Base-by-base conservation (phyloP, 1,284 basidiomycete species). In the Stygiomarasmius scandens region DNA sequence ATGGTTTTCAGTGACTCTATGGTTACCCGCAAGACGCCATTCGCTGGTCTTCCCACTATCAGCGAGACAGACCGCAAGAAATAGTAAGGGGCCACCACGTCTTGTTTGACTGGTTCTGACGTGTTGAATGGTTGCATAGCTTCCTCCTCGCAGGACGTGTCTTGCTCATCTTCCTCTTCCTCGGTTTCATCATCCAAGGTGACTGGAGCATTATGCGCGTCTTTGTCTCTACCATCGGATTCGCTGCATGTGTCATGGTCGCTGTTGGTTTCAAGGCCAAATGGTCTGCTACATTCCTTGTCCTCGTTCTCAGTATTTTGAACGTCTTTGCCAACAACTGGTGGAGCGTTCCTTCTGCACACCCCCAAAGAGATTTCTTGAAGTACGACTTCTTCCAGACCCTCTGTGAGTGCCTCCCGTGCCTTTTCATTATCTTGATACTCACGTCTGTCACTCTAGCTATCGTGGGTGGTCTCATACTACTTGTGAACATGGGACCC, bases 241-340 rank as follows among this genome's bases (percentile, higher is more conserved):
- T 97, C 48, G 90, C 84, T n/a, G 96, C 96, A 1, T 98, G 96
- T 71, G 75, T 87, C 68, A 98, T 98, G 94, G 96, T 99, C 54
- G 97, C 96, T 10, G 85, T 99, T 61, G 97, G 97, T 50, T 99
- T 98, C 87, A 99, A 99, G 80, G 96, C 97, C 67, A 96, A 98
- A 74, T 98, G 95, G 94, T 95, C 93, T 14, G 96, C 96, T 2
- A 86, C 88, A n/a, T 98, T 99, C 88, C 85, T 99, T 59, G 95
- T 98, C 60, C 75, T 97, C 64, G 83, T 96, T 5, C 79, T 99
- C 65, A 93, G 90, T 70, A 75, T 94, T 62, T 97, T 99, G 88
- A 99, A 99, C 73, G 92, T 98, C 34, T 92, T 96, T 67, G 93
- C 95, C 76, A 99, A 99, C 84, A 98, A 98, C 77, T 99, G 93